Percentiles rank a stretch among this genome's conserved stretches.
phyloP scores from a whole-genome alignment of 495 filamentous ascomycete genomes.

The Trichocladium uniseriatum region DNA sequence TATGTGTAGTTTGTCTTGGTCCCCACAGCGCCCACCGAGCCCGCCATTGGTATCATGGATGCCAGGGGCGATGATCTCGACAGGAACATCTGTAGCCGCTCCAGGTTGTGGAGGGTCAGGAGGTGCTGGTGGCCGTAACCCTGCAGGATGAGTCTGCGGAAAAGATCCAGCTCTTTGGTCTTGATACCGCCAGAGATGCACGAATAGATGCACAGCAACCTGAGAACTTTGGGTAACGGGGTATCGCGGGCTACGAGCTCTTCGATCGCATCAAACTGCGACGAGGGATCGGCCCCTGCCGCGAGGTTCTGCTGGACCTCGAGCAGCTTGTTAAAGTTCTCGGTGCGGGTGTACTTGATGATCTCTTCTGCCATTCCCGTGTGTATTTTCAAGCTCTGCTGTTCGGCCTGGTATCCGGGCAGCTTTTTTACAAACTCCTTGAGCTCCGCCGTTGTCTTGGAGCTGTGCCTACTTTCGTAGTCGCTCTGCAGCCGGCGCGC shows the following conservation, averaged over 20 bases:
- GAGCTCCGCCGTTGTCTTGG: conserved; percentile 81
- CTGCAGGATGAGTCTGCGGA: conserved; percentile 79
- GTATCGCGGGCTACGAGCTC: conserved; percentile 84
- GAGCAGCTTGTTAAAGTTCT: conserved; percentile 75
- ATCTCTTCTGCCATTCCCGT: conserved; percentile 91
- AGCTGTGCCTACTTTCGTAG: conserved; percentile 80
- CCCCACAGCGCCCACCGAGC: conserved; percentile 43
- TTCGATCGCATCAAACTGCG: conserved; percentile 82
- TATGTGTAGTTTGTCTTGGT: conserved; percentile 85
- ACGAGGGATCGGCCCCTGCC: conserved; percentile 79
- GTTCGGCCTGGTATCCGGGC: conserved; percentile 85
- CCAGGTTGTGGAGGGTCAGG: conserved; percentile 78
- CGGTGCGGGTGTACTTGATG: conserved; percentile 77
- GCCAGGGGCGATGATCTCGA: conserved; percentile 59
- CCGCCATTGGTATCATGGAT: conserved; percentile 58
- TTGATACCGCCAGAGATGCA: conserved; percentile 83
- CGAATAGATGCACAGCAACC: conserved; percentile 83
- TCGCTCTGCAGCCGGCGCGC: conserved; percentile 77
- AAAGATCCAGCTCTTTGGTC: conserved; percentile 74
- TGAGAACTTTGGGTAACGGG: conserved; percentile 67
- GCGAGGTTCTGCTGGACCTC: conserved; percentile 95
- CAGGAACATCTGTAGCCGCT: conserved; percentile 78
- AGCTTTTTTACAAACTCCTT: conserved; percentile 87
- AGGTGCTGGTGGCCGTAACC: conserved; percentile 93
- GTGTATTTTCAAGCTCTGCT: conserved; percentile 83